These are phyloP conservation scores for Podaxis sp. DNA, from an alignment of 768 basidiomycete genomes.

Conservation along the genomic window DNA sequence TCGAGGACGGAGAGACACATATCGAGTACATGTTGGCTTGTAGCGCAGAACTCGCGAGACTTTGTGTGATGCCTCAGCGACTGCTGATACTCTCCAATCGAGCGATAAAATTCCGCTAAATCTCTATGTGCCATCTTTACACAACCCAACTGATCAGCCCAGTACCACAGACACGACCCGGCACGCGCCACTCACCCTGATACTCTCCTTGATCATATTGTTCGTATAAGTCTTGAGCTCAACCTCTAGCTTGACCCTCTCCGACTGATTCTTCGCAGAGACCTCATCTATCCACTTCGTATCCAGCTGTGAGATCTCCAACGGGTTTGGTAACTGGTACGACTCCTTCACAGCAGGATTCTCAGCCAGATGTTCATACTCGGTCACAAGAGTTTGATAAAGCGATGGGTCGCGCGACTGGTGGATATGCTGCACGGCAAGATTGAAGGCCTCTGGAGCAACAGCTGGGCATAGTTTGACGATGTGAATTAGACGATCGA, in stretches of 20 bases:
- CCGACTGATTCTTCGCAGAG: slow-evolving; percentile 64
- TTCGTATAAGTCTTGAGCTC: slow-evolving; percentile 94
- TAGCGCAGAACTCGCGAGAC: slow-evolving; percentile 89
- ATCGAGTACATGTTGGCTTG: slow-evolving; percentile 89
- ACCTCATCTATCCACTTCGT: slow-evolving; percentile 73
- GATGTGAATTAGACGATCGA: slow-evolving; percentile 73
- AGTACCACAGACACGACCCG: background rate
- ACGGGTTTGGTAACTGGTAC: slow-evolving; percentile 40
- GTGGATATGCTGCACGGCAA: slow-evolving; percentile 63
- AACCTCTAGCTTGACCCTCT: slow-evolving; percentile 83
- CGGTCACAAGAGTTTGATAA: slow-evolving; percentile 47
- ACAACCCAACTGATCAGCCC: background rate
- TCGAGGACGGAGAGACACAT: slow-evolving; percentile 85
- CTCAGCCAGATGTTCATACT: slow-evolving; percentile 51
- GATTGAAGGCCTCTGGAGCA: slow-evolving; percentile 69
- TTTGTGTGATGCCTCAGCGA: slow-evolving; percentile 88
- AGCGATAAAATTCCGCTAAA: slow-evolving; percentile 75
- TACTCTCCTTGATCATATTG: slow-evolving; percentile 99
- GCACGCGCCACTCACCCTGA: slow-evolving; percentile 58
- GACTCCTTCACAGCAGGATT: slow-evolving; percentile 24
- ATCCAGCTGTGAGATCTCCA: slow-evolving; percentile 56
- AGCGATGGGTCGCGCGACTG: slow-evolving; percentile 68
- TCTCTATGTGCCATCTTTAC: slow-evolving; percentile 88
- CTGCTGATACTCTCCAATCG: slow-evolving; percentile 66
- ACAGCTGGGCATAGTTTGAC: slow-evolving; percentile 63